Conservation (phyloP, 2,329 filamentous ascomycete species). For the Diatrype stigma region DNA sequence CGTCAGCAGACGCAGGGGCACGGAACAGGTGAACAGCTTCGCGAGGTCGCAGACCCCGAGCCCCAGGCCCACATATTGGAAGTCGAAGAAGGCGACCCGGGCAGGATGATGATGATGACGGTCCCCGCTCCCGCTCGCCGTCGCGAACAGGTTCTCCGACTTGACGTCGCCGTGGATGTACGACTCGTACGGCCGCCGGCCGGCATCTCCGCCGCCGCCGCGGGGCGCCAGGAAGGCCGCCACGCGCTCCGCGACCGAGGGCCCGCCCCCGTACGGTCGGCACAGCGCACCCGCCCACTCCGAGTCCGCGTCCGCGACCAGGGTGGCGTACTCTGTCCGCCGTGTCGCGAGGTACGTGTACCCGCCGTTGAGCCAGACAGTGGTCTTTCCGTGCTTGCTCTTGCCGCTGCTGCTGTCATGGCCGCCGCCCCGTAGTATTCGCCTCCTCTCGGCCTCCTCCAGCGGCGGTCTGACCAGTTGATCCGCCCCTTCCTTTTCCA, state of each 20-base stretch:
- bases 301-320: slow-evolving; percentile 41
- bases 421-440: slow-evolving; percentile 11
- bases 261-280: slow-evolving; percentile 14
- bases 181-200: slow-evolving; percentile 40
- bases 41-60: slow-evolving; percentile 63
- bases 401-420: slow-evolving; percentile 6
- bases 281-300: slow-evolving; percentile 55
- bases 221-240: slow-evolving; percentile 46
- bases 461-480: slow-evolving; percentile 50
- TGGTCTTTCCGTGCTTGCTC: no score
- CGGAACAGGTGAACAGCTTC: slow-evolving; percentile 63
- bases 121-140: slow-evolving; percentile 35
- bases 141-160: slow-evolving; percentile 64
- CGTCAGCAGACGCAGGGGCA: slow-evolving; percentile 51
- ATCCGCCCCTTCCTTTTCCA: slow-evolving; percentile 16
- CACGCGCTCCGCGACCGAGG: slow-evolving; percentile 47
- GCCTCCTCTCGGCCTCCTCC: slow-evolving; percentile 40
- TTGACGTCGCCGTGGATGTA: slow-evolving; percentile 67
- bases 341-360: slow-evolving; percentile 67
- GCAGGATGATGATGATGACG: no score
- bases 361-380: slow-evolving; percentile 61
- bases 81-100: slow-evolving; percentile 62
- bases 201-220: slow-evolving; percentile 23
- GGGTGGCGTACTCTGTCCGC: slow-evolving; percentile 47
- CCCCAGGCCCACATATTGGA: slow-evolving; percentile 63